Conservation (phyloP, 306 rosid species). For the Prunus mira region DNA sequence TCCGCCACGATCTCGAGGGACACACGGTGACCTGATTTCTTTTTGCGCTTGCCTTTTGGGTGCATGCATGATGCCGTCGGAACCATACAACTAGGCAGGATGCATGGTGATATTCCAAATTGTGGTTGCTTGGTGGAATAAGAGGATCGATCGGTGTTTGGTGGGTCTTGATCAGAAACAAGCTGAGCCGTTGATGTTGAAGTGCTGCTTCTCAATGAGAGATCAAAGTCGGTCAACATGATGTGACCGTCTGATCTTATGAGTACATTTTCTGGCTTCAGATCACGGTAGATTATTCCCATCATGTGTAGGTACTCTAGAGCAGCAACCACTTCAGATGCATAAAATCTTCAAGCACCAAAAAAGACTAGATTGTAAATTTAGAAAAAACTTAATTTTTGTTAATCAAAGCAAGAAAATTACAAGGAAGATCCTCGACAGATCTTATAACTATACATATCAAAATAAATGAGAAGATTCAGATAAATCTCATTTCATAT, state of each 20-base stretch:
- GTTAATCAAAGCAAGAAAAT: too few species aligned
- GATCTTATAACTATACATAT: too few species aligned
- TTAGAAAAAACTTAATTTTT: neutral
- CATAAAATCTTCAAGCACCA: conserved; percentile 39
- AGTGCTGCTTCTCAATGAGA: conserved; percentile 43
- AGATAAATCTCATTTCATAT: too few species aligned
- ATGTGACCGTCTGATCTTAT: conserved; percentile 57
- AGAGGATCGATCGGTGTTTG: neutral
- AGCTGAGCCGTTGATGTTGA: conserved; percentile 47
- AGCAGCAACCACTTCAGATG: conserved; percentile 49
- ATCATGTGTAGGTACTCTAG: conserved; percentile 54
- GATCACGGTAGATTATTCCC: conserved; percentile 60
- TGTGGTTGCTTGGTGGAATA: conserved; percentile 26
- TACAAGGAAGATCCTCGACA: too few species aligned
- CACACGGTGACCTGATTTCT: conserved; percentile 19
- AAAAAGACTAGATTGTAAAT: neutral
- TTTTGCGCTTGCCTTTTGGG: conserved; percentile 39
- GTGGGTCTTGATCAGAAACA: conserved; percentile 25
- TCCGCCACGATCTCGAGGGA: conserved; percentile 48
- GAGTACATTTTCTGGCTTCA: conserved; percentile 54
- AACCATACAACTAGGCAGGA: conserved; percentile 56
- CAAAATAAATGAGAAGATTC: too few species aligned
- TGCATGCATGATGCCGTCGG: conserved; percentile 47
- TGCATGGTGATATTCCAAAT: conserved; percentile 49
- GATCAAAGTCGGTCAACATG: conserved; percentile 65